Evolutionary conservation across 2,329 filamentous ascomycete genomes (phyloP), one percentile per base, ranked within the genome.

Genomic region (Phaeosphaeriaceae sp.): DNA sequence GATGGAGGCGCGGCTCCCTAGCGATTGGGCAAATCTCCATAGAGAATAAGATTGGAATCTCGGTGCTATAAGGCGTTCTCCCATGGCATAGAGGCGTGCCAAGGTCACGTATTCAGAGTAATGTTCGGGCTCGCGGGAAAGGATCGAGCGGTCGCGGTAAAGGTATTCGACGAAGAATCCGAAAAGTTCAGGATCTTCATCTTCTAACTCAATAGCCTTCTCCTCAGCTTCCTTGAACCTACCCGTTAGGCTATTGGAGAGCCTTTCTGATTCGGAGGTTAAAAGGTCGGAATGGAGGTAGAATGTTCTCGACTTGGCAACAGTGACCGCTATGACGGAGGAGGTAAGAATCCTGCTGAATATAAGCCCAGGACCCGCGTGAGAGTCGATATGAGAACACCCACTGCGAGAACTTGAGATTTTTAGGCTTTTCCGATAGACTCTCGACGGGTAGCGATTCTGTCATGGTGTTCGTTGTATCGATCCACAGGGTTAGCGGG

Each of bases 121-220:
- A 39, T 59, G 49, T 17, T 52, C 2, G 9, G 56, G 30, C 6
- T 44, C 23, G 28, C 49, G 34, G 9, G 50, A 56, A 32, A 56
- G 21, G 13, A 57, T 50, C 15, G 50, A 60, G 7, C 32, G 20
- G 32, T 63, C 49, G 33, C 56, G 55, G 39, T 64, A 64, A 28
- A 64, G 43, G 37, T 64, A 64, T 42, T 63, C 54, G 9, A 56
- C 52, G 26, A 60, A 64, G 33, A 49, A 61, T 20, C 52, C 49
- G 30, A 63, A 63, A 26, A 59, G 50, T 3, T 54, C 34, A 3
- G 56, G 54, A 40, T 64, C 58, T 39, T 61, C 52, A 12, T 63
- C 60, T 9, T 53, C 42, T 28, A 56, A 32, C 6, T 50, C 40
- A 13, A 62, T 48, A 37, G 37, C 42, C 3, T 46, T 37, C 18